Evolutionary conservation across 2,329 filamentous ascomycete genomes (phyloP).

Genomic region (Venturia nashicola): DNA sequence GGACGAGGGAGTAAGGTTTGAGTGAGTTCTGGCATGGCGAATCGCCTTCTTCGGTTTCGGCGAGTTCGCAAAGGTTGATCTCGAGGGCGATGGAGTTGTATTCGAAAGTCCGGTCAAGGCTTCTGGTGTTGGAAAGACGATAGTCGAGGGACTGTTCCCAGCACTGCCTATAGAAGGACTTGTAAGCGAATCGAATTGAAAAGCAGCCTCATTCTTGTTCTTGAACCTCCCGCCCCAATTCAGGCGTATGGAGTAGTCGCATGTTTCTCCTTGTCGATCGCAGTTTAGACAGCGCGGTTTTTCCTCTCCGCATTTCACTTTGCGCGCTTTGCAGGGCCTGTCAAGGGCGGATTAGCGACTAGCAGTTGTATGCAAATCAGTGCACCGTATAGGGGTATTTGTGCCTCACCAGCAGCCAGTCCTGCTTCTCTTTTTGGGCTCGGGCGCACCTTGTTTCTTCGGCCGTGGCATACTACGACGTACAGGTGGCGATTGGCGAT

Average conservation of each 20-base stretch:
- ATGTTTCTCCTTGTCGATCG: constrained; percentile 56
- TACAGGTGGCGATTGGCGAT: too few relatives aligned
- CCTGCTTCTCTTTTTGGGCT: constrained; percentile 54
- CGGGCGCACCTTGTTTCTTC: constrained; percentile 49
- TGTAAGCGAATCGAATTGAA: neutral
- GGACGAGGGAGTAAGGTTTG: constrained; percentile 16
- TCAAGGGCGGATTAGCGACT: constrained; percentile 13
- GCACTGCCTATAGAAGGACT: too few relatives aligned
- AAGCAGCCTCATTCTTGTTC: constrained; percentile 31
- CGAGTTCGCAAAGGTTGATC: constrained; percentile 7
- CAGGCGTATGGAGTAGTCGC: constrained; percentile 69
- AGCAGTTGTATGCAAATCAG: neutral
- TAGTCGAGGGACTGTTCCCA: constrained; percentile 10
- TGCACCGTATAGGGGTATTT: neutral
- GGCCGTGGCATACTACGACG: constrained; percentile 46
- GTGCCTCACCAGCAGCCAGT: constrained; percentile 52
- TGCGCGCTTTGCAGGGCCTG: constrained; percentile 69
- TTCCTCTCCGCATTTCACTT: constrained; percentile 72
- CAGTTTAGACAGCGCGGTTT: constrained; percentile 51
- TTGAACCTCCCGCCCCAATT: constrained; percentile 68
- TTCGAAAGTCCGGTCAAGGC: constrained; percentile 1
- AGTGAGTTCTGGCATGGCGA: constrained; percentile 18
- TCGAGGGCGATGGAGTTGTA: constrained; percentile 12
- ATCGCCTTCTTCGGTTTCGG: neutral
- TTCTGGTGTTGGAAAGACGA: constrained; percentile 10